Percentiles rank a stretch among this genome's conserved stretches.
Evolutionary conservation across 1,139 yeast species (phyloP).

Genomic region (Keqinozyma sinolaborantium): DNA sequence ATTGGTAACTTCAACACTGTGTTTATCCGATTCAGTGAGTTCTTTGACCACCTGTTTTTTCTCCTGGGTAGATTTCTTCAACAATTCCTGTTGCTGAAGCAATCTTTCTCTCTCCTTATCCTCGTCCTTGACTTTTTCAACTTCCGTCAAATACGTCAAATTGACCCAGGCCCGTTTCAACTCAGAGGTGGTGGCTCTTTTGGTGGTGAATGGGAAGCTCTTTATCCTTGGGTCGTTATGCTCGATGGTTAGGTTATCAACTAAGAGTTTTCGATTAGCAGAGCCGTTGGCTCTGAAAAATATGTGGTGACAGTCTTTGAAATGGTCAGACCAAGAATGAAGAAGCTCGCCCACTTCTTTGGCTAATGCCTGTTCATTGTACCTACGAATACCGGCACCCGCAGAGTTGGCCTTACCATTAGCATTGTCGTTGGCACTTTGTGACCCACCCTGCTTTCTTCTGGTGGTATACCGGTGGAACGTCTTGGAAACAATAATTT

Average conservation of each 20-base stretch:
- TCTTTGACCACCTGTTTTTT: slow-evolving; percentile 20
- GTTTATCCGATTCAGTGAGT: slow-evolving; percentile 36
- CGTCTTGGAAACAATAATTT: slow-evolving; percentile 72
- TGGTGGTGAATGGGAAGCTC: slow-evolving; percentile 83
- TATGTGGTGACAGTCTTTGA: slow-evolving; percentile 63
- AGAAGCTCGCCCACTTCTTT: slow-evolving; percentile 72
- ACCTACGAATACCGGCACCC: slow-evolving; percentile 85
- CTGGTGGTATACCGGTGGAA: slow-evolving; percentile 95
- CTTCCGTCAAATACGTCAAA: slow-evolving; percentile 55
- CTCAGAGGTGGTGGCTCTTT: slow-evolving; percentile 81
- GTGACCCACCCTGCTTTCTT: slow-evolving; percentile 97
- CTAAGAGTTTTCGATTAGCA: slow-evolving; percentile 58
- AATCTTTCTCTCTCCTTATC: slow-evolving; percentile 20
- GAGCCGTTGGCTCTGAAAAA: slow-evolving; percentile 83
- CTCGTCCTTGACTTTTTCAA: slow-evolving; percentile 53
- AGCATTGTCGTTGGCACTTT: slow-evolving; percentile 86
- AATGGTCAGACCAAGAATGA: slow-evolving; percentile 56
- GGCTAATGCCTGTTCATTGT: slow-evolving; percentile 81
- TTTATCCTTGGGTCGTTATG: slow-evolving; percentile 56
- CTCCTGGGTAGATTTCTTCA: slow-evolving; percentile 14
- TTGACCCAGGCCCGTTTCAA: slow-evolving; percentile 83
- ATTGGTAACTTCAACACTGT: slow-evolving; percentile 54
- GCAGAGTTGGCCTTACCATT: slow-evolving; percentile 96
- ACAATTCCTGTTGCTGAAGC: slow-evolving; percentile 18
- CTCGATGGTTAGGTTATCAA: slow-evolving; percentile 50